Base-by-base conservation (phyloP, 371 early-diverging fungal genomes). In the Mitosporidium daphniae region DNA sequence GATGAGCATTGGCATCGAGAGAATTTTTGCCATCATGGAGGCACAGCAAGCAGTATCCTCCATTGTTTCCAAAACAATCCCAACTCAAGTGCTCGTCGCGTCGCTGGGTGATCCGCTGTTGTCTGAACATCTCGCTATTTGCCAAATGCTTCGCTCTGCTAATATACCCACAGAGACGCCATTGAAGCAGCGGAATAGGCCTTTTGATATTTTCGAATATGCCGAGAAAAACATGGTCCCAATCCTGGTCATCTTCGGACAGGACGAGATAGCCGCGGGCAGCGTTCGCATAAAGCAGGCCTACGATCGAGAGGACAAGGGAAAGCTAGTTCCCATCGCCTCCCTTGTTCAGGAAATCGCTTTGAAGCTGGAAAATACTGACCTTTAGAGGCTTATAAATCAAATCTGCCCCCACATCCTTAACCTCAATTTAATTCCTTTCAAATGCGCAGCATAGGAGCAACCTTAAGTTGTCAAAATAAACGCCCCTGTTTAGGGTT, bases 1-100 rank as follows among this genome's bases (percentile, higher is more conserved):
- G 27, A 53, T 94, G 27, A 65, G 66, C 22, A 64, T 97, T 39
- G 98, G 98, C 29, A 70, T 97, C 4, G 82, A 84, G 38, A 67
- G 98, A 26, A 63, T 97, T 8, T 89, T 71, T 38, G 65, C 82
- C 16, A 54, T 93, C 18, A 24, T 91, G 18, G 48, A 31, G 13
- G 23, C 29, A 9, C 10, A 21, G n/a, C n/a, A n/a, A n/a, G n/a
- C n/a, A n/a, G n/a, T n/a, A n/a, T n/a, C n/a, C n/a, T n/a, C n/a
- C n/a, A n/a, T n/a, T n/a, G n/a, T 6, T 2, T 11, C 19, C 16
- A 34, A 54, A 46, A 47, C 31, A 51, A 50, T 28, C 8, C 15
- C 55, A 8, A 51, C 50, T 2, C 50, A 80, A 34, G 86, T 91
- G 5, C 78, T 65, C 42, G 71, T 94, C 1, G 66, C 74, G 17